Conservation (phyloP, 805 yeast genomes). For the Saturnispora dispora region DNA sequence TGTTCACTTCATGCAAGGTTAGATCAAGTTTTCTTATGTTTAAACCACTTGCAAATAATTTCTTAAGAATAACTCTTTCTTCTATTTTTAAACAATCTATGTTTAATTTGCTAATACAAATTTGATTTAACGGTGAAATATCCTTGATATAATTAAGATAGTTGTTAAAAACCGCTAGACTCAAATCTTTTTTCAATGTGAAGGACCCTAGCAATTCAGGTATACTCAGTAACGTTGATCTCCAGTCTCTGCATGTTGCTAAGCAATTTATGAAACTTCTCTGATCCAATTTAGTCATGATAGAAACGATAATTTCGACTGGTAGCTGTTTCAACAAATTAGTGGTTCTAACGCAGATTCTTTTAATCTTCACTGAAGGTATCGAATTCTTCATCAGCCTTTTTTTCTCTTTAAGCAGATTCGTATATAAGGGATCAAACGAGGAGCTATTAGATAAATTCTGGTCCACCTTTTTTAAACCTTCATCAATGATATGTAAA, state of each 20-base stretch:
- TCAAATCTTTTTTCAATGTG: constrained; percentile 1
- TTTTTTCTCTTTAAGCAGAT: constrained; percentile 1
- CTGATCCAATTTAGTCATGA: constrained; percentile 6
- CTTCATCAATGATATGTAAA: constrained; percentile 1
- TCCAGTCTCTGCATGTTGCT: constrained; percentile 12
- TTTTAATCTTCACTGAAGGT: not conserved
- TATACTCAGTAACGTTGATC: constrained; percentile 8
- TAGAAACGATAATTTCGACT: constrained; percentile 6
- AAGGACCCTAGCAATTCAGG: constrained; percentile 9
- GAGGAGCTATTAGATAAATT: not conserved
- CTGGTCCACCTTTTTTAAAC: not conserved
- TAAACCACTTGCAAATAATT: constrained; percentile 7
- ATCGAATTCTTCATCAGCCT: not conserved
- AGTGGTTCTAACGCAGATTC: constrained; percentile 1
- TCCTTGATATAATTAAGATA: constrained; percentile 11
- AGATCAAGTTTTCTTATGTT: constrained; percentile 2
- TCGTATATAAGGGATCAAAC: not conserved
- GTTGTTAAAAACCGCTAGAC: not conserved
- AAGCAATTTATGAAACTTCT: constrained; percentile 5
- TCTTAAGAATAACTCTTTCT: not conserved
- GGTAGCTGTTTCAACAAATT: constrained; percentile 9
- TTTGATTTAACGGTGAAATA: constrained; percentile 3
- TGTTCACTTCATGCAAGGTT: not conserved
- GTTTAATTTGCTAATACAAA: constrained; percentile 1
- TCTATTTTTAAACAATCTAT: not conserved